Evolutionary conservation across 169 alveolate species (phyloP).

Genomic region (Nephromyces sp.): DNA sequence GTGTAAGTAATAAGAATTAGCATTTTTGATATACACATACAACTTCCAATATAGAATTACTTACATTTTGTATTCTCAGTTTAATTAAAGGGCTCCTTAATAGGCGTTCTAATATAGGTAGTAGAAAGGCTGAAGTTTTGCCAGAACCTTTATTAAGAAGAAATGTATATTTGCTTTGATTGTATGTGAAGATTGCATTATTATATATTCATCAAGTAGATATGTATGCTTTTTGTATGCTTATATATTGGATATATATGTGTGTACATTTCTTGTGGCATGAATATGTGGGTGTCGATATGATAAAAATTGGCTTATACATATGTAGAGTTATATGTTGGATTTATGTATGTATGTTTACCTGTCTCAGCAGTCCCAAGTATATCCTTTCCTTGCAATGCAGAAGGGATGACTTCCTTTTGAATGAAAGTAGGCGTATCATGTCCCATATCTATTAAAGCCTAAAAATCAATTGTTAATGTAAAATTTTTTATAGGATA

Average conservation of each 20-base stretch:
- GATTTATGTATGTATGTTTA: not conserved
- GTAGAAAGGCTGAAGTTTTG: slow-evolving; percentile 74
- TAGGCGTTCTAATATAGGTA: slow-evolving; percentile 74
- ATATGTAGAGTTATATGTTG: not conserved
- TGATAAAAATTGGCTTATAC: too few species aligned
- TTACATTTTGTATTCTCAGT: slow-evolving; percentile 44
- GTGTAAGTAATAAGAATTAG: not conserved
- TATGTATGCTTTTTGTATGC: too few species aligned
- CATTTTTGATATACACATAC: not conserved
- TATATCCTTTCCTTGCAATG: slow-evolving; percentile 68
- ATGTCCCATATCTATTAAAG: slow-evolving; percentile 56
- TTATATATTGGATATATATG: too few species aligned
- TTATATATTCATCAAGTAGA: too few species aligned
- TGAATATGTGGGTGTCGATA: too few species aligned
- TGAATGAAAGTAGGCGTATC: slow-evolving; percentile 69
- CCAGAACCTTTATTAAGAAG: slow-evolving; percentile 54
- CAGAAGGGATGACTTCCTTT: slow-evolving; percentile 72
- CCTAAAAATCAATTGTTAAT: too few species aligned
- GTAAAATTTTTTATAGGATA: too few species aligned
- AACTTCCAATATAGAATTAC: not conserved
- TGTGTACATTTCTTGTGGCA: too few species aligned
- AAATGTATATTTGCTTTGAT: too few species aligned
- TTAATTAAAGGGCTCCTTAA: slow-evolving; percentile 55
- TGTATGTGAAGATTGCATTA: too few species aligned
- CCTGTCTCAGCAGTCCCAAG: slow-evolving; percentile 82